Percentiles rank a stretch among this genome's conserved stretches.
These are phyloP conservation scores for Parsonsia alboflavescens DNA, from an alignment of 257 asterid genomes.

Conservation along the genomic window DNA sequence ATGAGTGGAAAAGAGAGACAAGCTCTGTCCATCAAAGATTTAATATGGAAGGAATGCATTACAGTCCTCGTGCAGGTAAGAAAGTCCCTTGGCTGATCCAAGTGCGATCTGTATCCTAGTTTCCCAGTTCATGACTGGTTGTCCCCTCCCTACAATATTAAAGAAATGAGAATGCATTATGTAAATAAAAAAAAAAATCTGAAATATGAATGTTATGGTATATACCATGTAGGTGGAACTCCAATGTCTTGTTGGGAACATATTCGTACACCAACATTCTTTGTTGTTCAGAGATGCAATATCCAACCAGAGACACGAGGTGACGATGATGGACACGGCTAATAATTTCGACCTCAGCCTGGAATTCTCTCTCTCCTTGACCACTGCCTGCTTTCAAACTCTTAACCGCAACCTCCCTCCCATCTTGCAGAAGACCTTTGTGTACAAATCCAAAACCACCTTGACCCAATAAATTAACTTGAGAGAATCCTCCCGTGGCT, in stretches of 20 bases:
- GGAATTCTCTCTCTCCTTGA: slow-evolving; percentile 91
- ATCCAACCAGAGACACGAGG: slow-evolving; percentile 91
- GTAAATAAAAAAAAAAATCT: too few relatives aligned
- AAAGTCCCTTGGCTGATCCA: slow-evolving; percentile 93
- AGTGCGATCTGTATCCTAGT: slow-evolving; percentile 72
- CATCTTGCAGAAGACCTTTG: slow-evolving; percentile 58
- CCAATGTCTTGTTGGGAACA: slow-evolving; percentile 75
- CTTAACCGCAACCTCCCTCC: slow-evolving; percentile 72
- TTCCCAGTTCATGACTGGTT: slow-evolving; percentile 69
- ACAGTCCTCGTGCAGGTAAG: slow-evolving; percentile 96
- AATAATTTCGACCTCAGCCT: slow-evolving; percentile 93
- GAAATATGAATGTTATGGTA: too few relatives aligned
- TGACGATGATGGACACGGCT: slow-evolving; percentile 96
- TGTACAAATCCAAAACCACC: slow-evolving; percentile 92
- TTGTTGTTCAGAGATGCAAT: slow-evolving; percentile 60
- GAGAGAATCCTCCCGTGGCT: slow-evolving; percentile 66
- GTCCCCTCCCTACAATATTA: slow-evolving; percentile 54
- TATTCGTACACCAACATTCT: slow-evolving; percentile 80
- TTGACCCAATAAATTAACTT: slow-evolving; percentile 65
- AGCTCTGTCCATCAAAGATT: neutral
- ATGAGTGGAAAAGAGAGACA: neutral
- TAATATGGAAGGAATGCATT: slow-evolving; percentile 13
- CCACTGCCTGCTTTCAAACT: slow-evolving; percentile 87
- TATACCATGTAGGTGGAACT: slow-evolving; percentile 86
- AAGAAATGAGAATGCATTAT: too few relatives aligned